A percentile compares a stretch with the other conserved stretches of the same genome.
phyloP scores from a whole-genome alignment of 768 basidiomycete species.

The Rhizopogon salebrosus region DNA sequence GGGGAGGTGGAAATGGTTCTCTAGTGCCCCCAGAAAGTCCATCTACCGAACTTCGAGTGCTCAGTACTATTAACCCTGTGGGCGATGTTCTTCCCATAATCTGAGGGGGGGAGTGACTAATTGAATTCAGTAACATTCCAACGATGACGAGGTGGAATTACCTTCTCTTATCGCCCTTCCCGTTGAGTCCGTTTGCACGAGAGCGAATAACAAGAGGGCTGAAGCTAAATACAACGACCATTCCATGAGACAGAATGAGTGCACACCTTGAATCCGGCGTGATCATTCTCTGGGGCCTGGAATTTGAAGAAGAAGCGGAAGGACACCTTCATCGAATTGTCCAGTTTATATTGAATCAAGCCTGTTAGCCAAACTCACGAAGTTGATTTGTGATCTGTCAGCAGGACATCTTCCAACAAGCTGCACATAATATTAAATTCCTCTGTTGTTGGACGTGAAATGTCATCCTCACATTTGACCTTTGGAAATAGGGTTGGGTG shows the following conservation, averaged over 20 bases:
- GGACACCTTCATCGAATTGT: slow-evolving; percentile 8
- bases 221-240: slow-evolving; percentile 3
- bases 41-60: not conserved
- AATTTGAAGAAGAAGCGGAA: slow-evolving; percentile 11
- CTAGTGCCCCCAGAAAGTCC: not conserved
- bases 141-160: not conserved
- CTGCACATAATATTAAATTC: not conserved
- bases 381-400: slow-evolving; percentile 18
- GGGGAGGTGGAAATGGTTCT: not conserved
- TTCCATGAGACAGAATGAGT: not conserved
- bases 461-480: slow-evolving; percentile 15
- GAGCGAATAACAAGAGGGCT: slow-evolving; percentile 19
- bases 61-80: not conserved
- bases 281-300: slow-evolving; percentile 19
- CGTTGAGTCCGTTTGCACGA: slow-evolving; percentile 16
- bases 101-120: not conserved
- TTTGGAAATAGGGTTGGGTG: slow-evolving; percentile 6
- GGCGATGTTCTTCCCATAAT: not conserved
- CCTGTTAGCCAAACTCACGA: slow-evolving; percentile 13
- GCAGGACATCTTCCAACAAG: slow-evolving; percentile 7
- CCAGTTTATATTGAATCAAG: not conserved
- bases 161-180: not conserved
- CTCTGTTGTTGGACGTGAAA: not conserved
- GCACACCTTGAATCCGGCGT: slow-evolving; percentile 29
- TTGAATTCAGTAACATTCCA: not conserved